Percentiles rank a stretch among this genome's conserved stretches.
These are phyloP conservation scores for Fusarium tanahbumbuense DNA, from an alignment of 2,329 filamentous ascomycete species.

Conservation along the genomic window DNA sequence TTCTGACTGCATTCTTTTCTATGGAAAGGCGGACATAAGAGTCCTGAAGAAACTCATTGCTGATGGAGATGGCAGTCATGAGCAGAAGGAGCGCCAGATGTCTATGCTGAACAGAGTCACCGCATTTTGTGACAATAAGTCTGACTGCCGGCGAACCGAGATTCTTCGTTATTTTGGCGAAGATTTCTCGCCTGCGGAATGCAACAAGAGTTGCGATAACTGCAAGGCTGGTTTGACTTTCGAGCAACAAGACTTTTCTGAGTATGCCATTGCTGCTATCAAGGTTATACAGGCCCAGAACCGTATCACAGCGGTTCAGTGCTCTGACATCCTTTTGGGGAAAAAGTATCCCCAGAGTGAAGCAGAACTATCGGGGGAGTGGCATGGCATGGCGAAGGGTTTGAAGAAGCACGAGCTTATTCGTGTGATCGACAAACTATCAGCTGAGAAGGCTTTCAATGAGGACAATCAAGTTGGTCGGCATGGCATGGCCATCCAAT, in stretches of 20 bases:
- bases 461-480: conserved; percentile 70
- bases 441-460: conserved; percentile 76
- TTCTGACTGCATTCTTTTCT: conserved; percentile 92
- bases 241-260: conserved; percentile 80
- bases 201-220: conserved; percentile 85
- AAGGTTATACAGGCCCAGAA: conserved; percentile 71
- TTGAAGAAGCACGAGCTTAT: conserved; percentile 82
- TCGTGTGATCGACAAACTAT: conserved; percentile 82
- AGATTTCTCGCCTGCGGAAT: conserved; percentile 77
- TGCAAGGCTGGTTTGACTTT: conserved; percentile 80
- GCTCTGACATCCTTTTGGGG: conserved; percentile 86
- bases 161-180: conserved; percentile 97
- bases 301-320: conserved; percentile 79
- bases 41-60: conserved; percentile 84
- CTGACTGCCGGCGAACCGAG: conserved; percentile 87
- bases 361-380: conserved; percentile 63
- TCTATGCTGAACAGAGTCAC: conserved; percentile 88
- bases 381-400: conserved; percentile 75
- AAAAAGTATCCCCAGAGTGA: conserved; percentile 70
- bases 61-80: conserved; percentile 77
- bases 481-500: conserved; percentile 78
- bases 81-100: conserved; percentile 86
- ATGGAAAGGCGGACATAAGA: conserved; percentile 80
- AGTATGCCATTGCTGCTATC: conserved; percentile 78
- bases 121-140: conserved; percentile 88